Evolutionary conservation across 2,329 filamentous ascomycete species (phyloP).

Genomic region (Scytalidium sp.): DNA sequence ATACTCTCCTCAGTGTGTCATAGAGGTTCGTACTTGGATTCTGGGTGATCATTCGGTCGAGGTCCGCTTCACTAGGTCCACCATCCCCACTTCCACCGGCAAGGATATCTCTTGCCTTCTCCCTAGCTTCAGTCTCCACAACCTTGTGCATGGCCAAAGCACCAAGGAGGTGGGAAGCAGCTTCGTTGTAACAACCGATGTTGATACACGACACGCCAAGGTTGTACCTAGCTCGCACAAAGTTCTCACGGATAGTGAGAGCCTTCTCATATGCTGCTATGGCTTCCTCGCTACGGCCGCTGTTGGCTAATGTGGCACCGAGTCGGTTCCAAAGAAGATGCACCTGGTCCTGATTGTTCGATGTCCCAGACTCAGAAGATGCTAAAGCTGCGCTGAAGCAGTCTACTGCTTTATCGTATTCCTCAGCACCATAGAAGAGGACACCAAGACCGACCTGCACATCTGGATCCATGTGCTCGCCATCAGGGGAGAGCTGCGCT

Average conservation of each 20-base stretch:
- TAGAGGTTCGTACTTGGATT: conserved; percentile 97
- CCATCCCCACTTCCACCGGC: conserved; percentile 47
- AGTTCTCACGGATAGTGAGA: conserved; percentile 86
- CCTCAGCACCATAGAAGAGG: conserved; percentile 95
- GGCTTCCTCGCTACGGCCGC: conserved; percentile 87
- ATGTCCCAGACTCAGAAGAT: conserved; percentile 76
- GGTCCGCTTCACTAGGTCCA: conserved; percentile 63
- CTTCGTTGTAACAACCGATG: conserved; percentile 91
- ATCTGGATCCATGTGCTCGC: conserved; percentile 96
- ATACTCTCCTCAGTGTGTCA: conserved; percentile 91
- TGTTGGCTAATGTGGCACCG: conserved; percentile 93
- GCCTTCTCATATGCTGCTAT: conserved; percentile 96
- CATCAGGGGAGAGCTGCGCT: conserved; percentile 85
- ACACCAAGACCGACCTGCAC: conserved; percentile 97
- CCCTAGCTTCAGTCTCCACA: conserved; percentile 80
- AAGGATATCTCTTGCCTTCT: conserved; percentile 80
- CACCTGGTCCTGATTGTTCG: conserved; percentile 81
- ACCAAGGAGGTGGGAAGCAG: conserved; percentile 86
- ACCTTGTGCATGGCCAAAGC: conserved; percentile 95
- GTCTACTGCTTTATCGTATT: conserved; percentile 97
- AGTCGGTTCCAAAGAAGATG: conserved; percentile 97
- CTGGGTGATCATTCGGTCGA: conserved; percentile 87
- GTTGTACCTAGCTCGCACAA: conserved; percentile 95
- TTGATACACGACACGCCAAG: conserved; percentile 96
- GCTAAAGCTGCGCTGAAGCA: conserved; percentile 93